Conservation (phyloP, 345 rosid species). For the Hirschfeldia incana region DNA sequence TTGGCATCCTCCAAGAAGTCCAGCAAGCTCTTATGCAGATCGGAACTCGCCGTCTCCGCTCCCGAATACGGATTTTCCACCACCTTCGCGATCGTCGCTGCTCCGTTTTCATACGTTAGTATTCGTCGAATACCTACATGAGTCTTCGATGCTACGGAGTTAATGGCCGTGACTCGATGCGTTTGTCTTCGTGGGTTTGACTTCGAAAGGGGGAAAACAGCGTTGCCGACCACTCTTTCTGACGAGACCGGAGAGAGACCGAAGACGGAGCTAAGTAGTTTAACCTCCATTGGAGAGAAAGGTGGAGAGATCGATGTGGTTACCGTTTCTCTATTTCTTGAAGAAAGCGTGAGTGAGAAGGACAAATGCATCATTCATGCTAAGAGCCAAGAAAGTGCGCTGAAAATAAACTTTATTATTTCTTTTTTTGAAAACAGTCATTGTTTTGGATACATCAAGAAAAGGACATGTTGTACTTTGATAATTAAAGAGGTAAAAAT, state of each 20-base stretch:
- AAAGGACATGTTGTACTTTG: neutral
- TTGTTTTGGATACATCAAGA: neutral
- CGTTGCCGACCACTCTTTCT: neutral
- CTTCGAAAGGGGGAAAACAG: too few species aligned
- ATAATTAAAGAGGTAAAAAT: neutral
- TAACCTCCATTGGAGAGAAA: constrained; percentile 19
- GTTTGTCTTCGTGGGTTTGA: too few species aligned
- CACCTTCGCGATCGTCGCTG: neutral
- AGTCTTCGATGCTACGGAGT: neutral
- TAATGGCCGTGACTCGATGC: neutral
- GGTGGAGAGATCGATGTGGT: neutral
- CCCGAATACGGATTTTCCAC: constrained; percentile 24
- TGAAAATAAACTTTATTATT: neutral
- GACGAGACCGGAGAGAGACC: neutral
- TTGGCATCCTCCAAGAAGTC: constrained; percentile 46
- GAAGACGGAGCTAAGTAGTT: neutral
- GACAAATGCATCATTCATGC: neutral
- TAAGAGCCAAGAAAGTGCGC: constrained; percentile 18
- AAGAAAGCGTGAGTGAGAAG: neutral
- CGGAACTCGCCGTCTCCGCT: constrained; percentile 19
- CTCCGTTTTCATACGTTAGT: neutral
- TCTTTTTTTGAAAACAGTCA: neutral
- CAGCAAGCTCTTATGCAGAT: constrained; percentile 37
- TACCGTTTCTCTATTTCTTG: neutral
- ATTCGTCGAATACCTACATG: neutral